Conservation (phyloP, 768 basidiomycete genomes). For the Agrocybe pediades region DNA sequence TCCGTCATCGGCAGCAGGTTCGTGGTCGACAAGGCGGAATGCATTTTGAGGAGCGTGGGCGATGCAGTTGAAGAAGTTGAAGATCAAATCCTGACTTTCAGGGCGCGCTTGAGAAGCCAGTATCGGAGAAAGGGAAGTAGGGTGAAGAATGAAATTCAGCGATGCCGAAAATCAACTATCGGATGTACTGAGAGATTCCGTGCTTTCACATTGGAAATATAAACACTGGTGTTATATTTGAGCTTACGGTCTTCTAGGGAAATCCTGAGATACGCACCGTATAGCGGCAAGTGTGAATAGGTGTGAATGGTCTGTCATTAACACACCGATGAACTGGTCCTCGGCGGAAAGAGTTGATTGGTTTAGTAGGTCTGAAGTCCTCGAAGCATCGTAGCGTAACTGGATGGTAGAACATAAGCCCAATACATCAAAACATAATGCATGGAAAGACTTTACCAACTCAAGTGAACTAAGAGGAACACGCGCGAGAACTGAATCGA, state of each 20-base stretch:
- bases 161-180: conserved; percentile 61
- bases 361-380: conserved; percentile 69
- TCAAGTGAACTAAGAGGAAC: conserved; percentile 79
- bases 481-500: conserved; percentile 75
- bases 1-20: conserved; percentile 73
- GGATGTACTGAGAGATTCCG: conserved; percentile 44
- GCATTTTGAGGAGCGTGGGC: conserved; percentile 73
- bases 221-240: no score
- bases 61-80: conserved; percentile 81
- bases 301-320: conserved; percentile 71
- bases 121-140: conserved; percentile 44
- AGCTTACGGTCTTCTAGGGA: no score
- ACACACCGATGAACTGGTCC: conserved; percentile 71
- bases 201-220: conserved; percentile 50
- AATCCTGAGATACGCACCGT: conserved; percentile 48
- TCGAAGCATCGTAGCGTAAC: conserved; percentile 76
- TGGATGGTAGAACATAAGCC: conserved; percentile 26
- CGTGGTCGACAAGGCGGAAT: conserved; percentile 88
- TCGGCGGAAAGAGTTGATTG: conserved; percentile 39
- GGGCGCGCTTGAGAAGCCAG: conserved; percentile 58
- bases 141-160: conserved; percentile 58
- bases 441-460: conserved; percentile 47
- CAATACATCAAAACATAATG: background rate
- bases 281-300: conserved; percentile 60
- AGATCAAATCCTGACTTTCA: conserved; percentile 48